Percentiles rank a stretch among this genome's conserved stretches.
Evolutionary conservation across 2,329 filamentous ascomycete genomes (phyloP).

Genomic region (Allantophomopsis cytisporea): DNA sequence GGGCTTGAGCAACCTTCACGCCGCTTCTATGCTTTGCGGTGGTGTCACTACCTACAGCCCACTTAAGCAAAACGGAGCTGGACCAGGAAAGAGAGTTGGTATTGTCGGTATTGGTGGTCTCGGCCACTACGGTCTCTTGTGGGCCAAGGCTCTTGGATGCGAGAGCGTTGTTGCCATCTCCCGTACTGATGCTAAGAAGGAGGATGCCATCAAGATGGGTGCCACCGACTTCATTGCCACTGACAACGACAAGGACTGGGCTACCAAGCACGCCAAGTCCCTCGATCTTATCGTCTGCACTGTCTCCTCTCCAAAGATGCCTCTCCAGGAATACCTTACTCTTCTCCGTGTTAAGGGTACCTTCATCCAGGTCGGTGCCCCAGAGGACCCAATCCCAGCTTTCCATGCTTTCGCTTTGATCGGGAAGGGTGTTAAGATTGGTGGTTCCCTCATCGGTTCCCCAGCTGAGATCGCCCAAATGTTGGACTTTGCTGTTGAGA

Average conservation of each 20-base stretch:
- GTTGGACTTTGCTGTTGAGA: slow-evolving; percentile 43
- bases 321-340: slow-evolving; percentile 43
- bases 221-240: slow-evolving; percentile 40
- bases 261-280: slow-evolving; percentile 32
- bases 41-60: slow-evolving; percentile 65
- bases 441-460: slow-evolving; percentile 20
- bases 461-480: slow-evolving; percentile 46
- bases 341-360: slow-evolving; percentile 44
- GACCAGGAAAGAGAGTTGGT: slow-evolving; percentile 57
- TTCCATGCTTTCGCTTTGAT: slow-evolving; percentile 43
- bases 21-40: slow-evolving; percentile 62
- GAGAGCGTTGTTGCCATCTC: slow-evolving; percentile 53
- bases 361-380: slow-evolving; percentile 53
- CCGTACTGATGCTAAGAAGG: slow-evolving; percentile 41
- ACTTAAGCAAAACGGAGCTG: slow-evolving; percentile 49
- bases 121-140: slow-evolving; percentile 61
- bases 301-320: slow-evolving; percentile 44
- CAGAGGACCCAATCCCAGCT: slow-evolving; percentile 41
- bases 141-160: slow-evolving; percentile 55
- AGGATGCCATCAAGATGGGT: slow-evolving; percentile 47
- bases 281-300: slow-evolving; percentile 48
- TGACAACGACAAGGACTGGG: slow-evolving; percentile 43
- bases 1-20: slow-evolving; percentile 30
- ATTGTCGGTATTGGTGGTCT: slow-evolving; percentile 62
- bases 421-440: slow-evolving; percentile 34